Evolutionary conservation across 2,329 filamentous ascomycete genomes (phyloP).

Genomic region (Arachnomyces sp.): DNA sequence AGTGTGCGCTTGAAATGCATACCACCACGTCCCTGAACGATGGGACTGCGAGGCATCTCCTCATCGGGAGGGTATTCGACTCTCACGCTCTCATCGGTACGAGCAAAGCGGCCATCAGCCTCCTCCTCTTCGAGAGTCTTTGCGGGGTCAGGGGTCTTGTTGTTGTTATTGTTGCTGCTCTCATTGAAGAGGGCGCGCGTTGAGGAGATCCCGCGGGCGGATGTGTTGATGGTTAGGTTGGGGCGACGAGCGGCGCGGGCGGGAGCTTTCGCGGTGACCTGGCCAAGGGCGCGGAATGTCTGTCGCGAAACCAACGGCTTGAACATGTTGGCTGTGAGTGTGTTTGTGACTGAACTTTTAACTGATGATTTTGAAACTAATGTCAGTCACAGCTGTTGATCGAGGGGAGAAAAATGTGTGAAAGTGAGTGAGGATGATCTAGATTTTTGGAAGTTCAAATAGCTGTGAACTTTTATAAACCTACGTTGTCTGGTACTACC

Average conservation of each 20-base stretch:
- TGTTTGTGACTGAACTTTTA: not conserved
- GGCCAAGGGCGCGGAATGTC: slow-evolving; percentile 18
- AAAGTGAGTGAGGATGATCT: not conserved
- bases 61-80: slow-evolving; percentile 70
- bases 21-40: slow-evolving; percentile 67
- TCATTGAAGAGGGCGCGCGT: slow-evolving; percentile 18
- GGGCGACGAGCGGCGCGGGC: slow-evolving; percentile 11
- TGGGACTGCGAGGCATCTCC: slow-evolving; percentile 61
- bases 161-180: slow-evolving; percentile 17
- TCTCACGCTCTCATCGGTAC: slow-evolving; percentile 69
- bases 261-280: slow-evolving; percentile 14
- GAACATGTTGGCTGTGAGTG: slow-evolving; percentile 19
- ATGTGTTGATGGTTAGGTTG: slow-evolving; percentile 9
- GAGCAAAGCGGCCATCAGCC: slow-evolving; percentile 62
- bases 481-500: too few relatives aligned
- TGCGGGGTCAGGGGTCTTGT: slow-evolving; percentile 19
- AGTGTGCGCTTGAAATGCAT: slow-evolving; percentile 79
- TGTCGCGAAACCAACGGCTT: slow-evolving; percentile 20
- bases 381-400: not conserved
- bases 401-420: not conserved
- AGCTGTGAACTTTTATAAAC: not conserved
- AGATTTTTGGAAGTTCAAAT: not conserved
- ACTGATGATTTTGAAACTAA: not conserved
- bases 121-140: slow-evolving; percentile 25
- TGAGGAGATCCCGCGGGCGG: slow-evolving; percentile 2